These are phyloP conservation scores for Tolypocladium tropicale DNA, from an alignment of 2,329 filamentous ascomycete genomes.

Conservation along the genomic window DNA sequence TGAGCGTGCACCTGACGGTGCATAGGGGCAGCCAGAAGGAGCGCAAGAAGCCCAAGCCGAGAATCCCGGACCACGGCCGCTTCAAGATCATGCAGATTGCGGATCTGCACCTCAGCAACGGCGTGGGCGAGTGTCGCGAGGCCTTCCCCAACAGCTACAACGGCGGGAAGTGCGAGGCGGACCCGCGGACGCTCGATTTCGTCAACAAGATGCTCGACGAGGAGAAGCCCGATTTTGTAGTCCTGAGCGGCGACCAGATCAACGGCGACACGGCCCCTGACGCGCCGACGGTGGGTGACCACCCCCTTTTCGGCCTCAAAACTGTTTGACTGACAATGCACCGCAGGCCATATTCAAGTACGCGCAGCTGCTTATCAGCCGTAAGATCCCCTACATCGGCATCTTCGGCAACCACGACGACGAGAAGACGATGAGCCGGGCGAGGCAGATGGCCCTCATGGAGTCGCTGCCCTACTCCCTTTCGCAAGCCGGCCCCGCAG, in stretches of 20 bases:
- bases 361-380: slow-evolving; percentile 70
- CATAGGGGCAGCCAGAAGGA: slow-evolving; percentile 59
- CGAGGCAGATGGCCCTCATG: slow-evolving; percentile 74
- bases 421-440: slow-evolving; percentile 69
- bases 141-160: slow-evolving; percentile 65
- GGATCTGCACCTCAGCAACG: slow-evolving; percentile 91
- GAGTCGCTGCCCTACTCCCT: slow-evolving; percentile 83
- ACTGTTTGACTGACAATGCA: slow-evolving; percentile 10
- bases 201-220: slow-evolving; percentile 75
- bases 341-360: slow-evolving; percentile 81
- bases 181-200: slow-evolving; percentile 85
- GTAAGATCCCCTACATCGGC: slow-evolving; percentile 81
- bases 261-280: slow-evolving; percentile 91
- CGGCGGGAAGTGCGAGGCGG: slow-evolving; percentile 76
- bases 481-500: slow-evolving; percentile 70
- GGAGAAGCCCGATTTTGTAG: slow-evolving; percentile 86
- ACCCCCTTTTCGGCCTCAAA: not conserved
- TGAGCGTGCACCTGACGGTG: slow-evolving; percentile 67
- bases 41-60: slow-evolving; percentile 58
- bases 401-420: slow-evolving; percentile 99
- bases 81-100: slow-evolving; percentile 97
- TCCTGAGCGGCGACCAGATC: slow-evolving; percentile 88
- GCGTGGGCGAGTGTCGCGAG: slow-evolving; percentile 75
- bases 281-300: slow-evolving; percentile 64
- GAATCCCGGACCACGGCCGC: slow-evolving; percentile 78